phyloP scores from a whole-genome alignment of 129 eudicot species.

The Flaveria robusta region DNA sequence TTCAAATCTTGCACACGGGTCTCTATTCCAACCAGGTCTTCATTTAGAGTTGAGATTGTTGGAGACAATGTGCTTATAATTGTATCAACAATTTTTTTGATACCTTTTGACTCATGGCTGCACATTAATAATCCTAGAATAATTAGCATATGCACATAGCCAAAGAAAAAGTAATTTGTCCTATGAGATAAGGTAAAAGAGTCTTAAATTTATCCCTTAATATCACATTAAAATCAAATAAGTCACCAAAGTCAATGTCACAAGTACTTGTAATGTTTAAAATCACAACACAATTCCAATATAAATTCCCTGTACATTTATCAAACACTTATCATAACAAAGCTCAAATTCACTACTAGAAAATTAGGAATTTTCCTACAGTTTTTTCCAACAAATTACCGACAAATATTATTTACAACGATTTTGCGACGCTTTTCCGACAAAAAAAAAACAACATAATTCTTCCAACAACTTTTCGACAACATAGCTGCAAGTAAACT shows the following conservation, averaged over 20 bases:
- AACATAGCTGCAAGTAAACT: too few species aligned
- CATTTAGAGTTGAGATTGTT: not conserved
- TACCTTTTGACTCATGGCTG: conserved; percentile 16
- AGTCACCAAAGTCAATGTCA: not conserved
- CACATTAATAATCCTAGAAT: not conserved
- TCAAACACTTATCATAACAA: too few species aligned
- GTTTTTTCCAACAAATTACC: too few species aligned
- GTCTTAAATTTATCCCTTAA: not conserved
- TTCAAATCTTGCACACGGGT: conserved; percentile 11
- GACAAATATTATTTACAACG: too few species aligned
- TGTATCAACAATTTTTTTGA: not conserved
- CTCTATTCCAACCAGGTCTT: conserved; percentile 7
- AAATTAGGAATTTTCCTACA: too few species aligned
- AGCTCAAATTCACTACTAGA: too few species aligned
- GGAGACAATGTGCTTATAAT: not conserved
- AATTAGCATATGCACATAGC: not conserved
- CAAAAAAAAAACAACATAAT: too few species aligned
- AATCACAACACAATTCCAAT: not conserved
- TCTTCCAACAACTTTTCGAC: too few species aligned
- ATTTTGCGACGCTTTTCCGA: too few species aligned
- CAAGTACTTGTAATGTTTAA: not conserved
- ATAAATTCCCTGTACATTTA: not conserved
- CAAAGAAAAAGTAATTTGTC: not conserved
- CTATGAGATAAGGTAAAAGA: not conserved
- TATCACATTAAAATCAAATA: not conserved